Conservation (phyloP, 441 rosid species). For the Populus hybrid region DNA sequence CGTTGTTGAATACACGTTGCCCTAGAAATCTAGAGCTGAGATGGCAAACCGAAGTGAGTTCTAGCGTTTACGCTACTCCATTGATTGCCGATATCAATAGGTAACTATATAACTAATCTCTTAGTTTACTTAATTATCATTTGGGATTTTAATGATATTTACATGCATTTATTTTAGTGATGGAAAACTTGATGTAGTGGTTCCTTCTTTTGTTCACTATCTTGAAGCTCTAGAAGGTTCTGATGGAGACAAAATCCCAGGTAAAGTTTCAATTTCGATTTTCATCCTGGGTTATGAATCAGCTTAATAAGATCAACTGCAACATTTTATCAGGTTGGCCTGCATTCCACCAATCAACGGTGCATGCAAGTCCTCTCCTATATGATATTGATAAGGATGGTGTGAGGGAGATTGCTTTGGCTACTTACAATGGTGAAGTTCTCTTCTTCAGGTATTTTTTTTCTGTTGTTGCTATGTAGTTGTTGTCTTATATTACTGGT, state of each 20-base stretch:
- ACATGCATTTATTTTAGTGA: slow-evolving; percentile 49
- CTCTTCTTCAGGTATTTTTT: slow-evolving; percentile 77
- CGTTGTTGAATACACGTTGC: slow-evolving; percentile 88
- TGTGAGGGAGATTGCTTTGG: slow-evolving; percentile 90
- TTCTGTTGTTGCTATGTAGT: background rate
- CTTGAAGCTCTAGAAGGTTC: slow-evolving; percentile 99
- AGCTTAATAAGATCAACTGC: background rate
- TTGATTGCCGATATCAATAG: slow-evolving; percentile 97
- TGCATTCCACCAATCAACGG: slow-evolving; percentile 96
- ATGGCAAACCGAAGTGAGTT: slow-evolving; percentile 99
- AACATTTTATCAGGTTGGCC: slow-evolving; percentile 79
- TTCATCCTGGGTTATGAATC: too few relatives aligned
- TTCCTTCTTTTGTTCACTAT: slow-evolving; percentile 95
- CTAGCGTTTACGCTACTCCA: slow-evolving; percentile 93
- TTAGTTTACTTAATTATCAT: background rate
- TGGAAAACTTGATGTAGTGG: slow-evolving; percentile 97
- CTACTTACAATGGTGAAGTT: slow-evolving; percentile 96
- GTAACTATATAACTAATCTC: slow-evolving; percentile 19
- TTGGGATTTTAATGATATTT: background rate
- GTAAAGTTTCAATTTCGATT: slow-evolving; percentile 27
- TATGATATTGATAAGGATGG: slow-evolving; percentile 98
- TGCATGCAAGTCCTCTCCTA: slow-evolving; percentile 92
- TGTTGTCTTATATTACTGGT: background rate
- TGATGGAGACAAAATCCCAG: slow-evolving; percentile 99
- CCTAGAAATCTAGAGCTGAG: slow-evolving; percentile 88